Conservation (phyloP, 352 stramenopile genomes). For the Phytophthora megakarya region DNA sequence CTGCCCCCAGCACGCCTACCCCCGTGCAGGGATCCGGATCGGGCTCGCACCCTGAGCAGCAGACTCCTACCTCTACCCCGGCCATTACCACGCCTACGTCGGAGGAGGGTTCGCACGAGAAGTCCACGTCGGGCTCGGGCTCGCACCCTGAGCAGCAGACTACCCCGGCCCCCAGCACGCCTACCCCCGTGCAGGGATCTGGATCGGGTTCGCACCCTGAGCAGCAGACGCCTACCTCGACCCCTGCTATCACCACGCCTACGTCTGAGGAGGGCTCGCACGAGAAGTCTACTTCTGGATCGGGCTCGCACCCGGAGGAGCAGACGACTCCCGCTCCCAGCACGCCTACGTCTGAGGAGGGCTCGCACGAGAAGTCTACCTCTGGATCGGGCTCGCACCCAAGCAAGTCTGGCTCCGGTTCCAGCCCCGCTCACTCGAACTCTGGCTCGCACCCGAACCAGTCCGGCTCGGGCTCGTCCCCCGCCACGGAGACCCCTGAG, state of each 20-base stretch:
- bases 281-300: neutral
- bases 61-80: neutral
- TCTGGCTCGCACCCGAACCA: slow-evolving; percentile 13
- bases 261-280: neutral
- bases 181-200: no score
- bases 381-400: neutral
- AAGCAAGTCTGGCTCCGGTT: slow-evolving; percentile 12
- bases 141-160: neutral
- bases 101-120: no score
- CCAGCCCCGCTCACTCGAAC: slow-evolving; percentile 13
- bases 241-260: slow-evolving; percentile 11
- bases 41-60: slow-evolving; percentile 7
- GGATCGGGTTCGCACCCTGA: neutral
- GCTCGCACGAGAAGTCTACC: neutral
- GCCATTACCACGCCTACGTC: neutral
- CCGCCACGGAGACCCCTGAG: slow-evolving; percentile 12
- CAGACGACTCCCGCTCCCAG: slow-evolving; percentile 8
- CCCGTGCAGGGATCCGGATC: slow-evolving; percentile 1
- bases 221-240: slow-evolving; percentile 4
- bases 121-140: neutral
- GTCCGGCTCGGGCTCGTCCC: slow-evolving; percentile 21
- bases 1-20: no score
- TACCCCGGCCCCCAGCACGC: no score
- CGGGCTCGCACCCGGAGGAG: neutral
- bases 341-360: slow-evolving; percentile 4